These are phyloP conservation scores for Sutorius eximius DNA, from an alignment of 1,284 basidiomycete genomes.

Conservation along the genomic window DNA sequence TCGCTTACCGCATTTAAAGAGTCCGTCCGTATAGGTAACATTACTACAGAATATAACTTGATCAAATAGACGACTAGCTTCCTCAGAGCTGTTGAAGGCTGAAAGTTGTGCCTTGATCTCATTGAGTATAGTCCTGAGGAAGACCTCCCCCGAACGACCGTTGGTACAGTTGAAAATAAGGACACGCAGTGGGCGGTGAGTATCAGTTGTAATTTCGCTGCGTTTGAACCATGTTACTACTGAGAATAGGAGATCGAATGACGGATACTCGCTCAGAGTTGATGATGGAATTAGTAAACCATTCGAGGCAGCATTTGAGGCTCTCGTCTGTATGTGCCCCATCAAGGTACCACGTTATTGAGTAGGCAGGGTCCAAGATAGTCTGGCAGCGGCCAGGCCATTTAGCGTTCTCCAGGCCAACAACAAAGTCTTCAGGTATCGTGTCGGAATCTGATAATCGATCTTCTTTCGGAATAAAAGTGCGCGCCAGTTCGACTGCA, in stretches of 20 bases:
- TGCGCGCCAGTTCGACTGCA: conserved; percentile 74
- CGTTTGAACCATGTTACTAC: conserved; percentile 8
- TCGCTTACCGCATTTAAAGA: conserved; percentile 82
- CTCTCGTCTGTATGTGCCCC: conserved; percentile 96
- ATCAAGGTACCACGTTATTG: conserved; percentile 86
- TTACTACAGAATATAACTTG: conserved; percentile 95
- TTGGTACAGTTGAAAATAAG: conserved; percentile 97
- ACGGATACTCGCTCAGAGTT: conserved; percentile 36
- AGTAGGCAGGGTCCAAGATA: conserved; percentile 57
- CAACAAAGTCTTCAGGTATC: conserved; percentile 56
- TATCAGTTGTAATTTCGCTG: conserved; percentile 2
- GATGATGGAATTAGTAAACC: conserved; percentile 71
- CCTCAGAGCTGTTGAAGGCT: conserved; percentile 39
- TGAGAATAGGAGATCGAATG: neutral
- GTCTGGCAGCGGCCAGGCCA: conserved; percentile 99
- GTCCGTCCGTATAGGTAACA: conserved; percentile 87
- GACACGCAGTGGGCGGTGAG: conserved; percentile 45
- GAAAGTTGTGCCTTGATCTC: conserved; percentile 49
- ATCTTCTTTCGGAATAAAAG: conserved; percentile 52
- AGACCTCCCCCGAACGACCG: conserved; percentile 77
- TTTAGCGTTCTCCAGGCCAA: conserved; percentile 67
- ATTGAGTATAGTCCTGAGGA: conserved; percentile 65
- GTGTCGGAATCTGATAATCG: conserved; percentile 24
- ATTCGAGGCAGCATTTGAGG: conserved; percentile 81
- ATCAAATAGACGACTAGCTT: conserved; percentile 63